Evolutionary conservation across 768 basidiomycete species (phyloP), one percentile per base, ranked within the genome.

Genomic region (Favolaschia claudopus): DNA sequence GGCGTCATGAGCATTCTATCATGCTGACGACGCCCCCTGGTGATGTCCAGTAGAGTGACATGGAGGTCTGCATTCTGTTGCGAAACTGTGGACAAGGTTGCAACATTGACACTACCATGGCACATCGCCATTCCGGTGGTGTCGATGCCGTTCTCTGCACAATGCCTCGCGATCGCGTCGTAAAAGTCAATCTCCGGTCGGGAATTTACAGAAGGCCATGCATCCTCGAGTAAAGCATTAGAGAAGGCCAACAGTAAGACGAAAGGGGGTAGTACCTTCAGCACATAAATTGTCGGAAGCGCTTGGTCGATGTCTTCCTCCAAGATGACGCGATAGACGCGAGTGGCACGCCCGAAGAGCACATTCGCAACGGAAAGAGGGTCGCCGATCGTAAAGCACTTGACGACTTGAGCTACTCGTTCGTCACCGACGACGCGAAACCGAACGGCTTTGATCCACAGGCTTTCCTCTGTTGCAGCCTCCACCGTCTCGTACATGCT

Each of bases 171-270:
- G 3, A 62, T 57, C 10, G 47, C 34, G n/a, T 57, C 51, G 44
- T 62, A 62, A 20, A 37, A 62, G n/a, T 56, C 55, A 6, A 31
- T 12, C 24, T 62, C 61, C 8, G 61, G 61, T 4, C 56, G 6
- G 33, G 55, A 55, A 37, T 50, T 46, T 2, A 1, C 31, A n/a
- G 57, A 19, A 4, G 43, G 24, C 61, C 61, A 62, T 3, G 51
- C 42, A 37, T 62, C 61, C 19, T 62, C 29, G 19, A 48, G 29
- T 8, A 27, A 15, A n/a, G n/a, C n/a, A n/a, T n/a, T n/a, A n/a
- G n/a, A n/a, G n/a, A n/a, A n/a, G n/a, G n/a, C n/a, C n/a, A n/a
- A n/a, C n/a, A n/a, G n/a, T n/a, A n/a, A n/a, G n/a, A n/a, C n/a
- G n/a, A n/a, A n/a, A n/a, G n/a, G n/a, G n/a, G n/a, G n/a, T n/a